phyloP scores from a whole-genome alignment of 257 asterid genomes.

The Forsythia viridissima region DNA sequence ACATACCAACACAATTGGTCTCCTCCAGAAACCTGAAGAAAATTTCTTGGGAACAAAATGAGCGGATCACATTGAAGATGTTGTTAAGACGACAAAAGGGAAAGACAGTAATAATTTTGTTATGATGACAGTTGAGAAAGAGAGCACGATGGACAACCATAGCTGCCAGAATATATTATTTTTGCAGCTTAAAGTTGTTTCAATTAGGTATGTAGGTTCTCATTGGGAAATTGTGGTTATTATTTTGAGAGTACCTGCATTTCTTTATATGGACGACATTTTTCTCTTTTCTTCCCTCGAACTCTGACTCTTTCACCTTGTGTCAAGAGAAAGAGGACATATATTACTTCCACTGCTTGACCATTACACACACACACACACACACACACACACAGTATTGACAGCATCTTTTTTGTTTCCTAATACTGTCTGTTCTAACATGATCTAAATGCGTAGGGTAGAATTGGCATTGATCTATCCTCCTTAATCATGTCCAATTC shows the following conservation, averaged over 20 bases:
- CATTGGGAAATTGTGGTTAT: not conserved
- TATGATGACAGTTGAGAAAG: slow-evolving; percentile 7
- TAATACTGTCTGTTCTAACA: not conserved
- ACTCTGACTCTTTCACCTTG: slow-evolving; percentile 77
- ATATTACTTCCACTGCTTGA: not conserved
- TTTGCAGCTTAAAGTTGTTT: not conserved
- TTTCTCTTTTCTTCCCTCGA: slow-evolving; percentile 64
- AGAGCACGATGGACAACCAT: not conserved
- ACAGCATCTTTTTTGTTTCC: not conserved
- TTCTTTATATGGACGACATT: slow-evolving; percentile 76
- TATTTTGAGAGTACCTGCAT: slow-evolving; percentile 69
- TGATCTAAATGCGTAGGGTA: not conserved
- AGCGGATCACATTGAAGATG: not conserved
- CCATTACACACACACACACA: not conserved
- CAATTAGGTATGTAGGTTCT: slow-evolving; percentile 7
- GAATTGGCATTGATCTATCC: no score
- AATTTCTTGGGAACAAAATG: not conserved
- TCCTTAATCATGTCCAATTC: not conserved
- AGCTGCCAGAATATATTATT: not conserved
- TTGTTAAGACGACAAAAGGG: not conserved
- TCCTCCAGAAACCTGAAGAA: slow-evolving; percentile 76
- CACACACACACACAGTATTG: not conserved
- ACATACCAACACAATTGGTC: slow-evolving; percentile 93
- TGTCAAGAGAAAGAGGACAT: not conserved
- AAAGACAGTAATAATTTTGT: not conserved